Evolutionary conservation across 129 eudicot genomes (phyloP).

Genomic region (Glebionis coronaria): DNA sequence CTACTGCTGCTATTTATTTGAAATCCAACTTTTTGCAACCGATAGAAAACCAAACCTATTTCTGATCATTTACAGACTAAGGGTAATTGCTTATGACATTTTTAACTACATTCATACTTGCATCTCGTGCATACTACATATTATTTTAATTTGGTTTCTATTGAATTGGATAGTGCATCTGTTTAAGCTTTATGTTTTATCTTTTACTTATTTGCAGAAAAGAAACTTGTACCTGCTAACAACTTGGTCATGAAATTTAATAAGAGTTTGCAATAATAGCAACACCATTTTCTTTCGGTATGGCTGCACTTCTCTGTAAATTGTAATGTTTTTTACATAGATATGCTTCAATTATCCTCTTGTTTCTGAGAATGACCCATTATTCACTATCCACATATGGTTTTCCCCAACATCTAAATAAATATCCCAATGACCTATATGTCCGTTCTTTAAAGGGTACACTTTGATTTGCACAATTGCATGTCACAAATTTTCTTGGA

Average conservation of each 20-base stretch:
- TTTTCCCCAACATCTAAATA: not conserved
- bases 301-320: not conserved
- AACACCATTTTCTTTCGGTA: not conserved
- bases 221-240: constrained; percentile 21
- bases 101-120: constrained; percentile 19
- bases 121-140: constrained; percentile 6
- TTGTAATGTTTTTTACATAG: not conserved
- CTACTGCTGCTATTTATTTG: constrained; percentile 88
- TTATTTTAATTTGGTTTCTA: constrained; percentile 13
- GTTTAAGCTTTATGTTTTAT: not conserved
- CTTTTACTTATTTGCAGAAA: constrained; percentile 13
- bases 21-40: constrained; percentile 67
- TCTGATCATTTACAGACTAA: constrained; percentile 13
- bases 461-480: too few relatives aligned
- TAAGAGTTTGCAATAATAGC: constrained; percentile 11
- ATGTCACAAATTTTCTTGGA: too few relatives aligned
- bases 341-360: not conserved
- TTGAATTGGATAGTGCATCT: not conserved
- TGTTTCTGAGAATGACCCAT: not conserved
- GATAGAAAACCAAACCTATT: too few relatives aligned
- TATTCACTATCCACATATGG: not conserved
- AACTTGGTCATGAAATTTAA: constrained; percentile 21
- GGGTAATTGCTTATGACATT: constrained; percentile 17
- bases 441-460: too few relatives aligned
- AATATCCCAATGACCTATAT: too few relatives aligned